phyloP scores from a whole-genome alignment of 139 green algal species.

The Monoraphidium neglectum region DNA sequence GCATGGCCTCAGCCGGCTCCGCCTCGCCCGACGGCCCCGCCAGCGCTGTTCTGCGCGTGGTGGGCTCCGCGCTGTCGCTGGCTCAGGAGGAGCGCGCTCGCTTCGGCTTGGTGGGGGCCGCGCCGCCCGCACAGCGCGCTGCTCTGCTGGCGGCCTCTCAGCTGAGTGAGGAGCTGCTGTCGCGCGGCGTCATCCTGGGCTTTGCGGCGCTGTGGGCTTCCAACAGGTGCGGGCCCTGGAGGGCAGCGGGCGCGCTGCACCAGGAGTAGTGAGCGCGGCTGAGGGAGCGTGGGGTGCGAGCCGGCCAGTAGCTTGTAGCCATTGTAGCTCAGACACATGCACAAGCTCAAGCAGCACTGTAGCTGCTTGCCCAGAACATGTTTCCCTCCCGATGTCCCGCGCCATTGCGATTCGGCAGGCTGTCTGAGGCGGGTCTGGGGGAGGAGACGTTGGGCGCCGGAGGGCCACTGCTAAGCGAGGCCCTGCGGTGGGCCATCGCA shows the following conservation, averaged over 20 bases:
- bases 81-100: conserved; percentile 4
- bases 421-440: not conserved
- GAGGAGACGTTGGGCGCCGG: not conserved
- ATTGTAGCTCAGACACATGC: not conserved
- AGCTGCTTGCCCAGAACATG: not conserved
- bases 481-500: not conserved
- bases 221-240: not conserved
- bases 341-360: not conserved
- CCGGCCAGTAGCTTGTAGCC: not conserved
- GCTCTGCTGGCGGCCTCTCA: conserved; percentile 16
- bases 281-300: too few species aligned
- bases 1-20: not conserved
- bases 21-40: not conserved
- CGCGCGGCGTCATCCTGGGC: conserved; percentile 19
- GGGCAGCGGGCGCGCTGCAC: too few species aligned
- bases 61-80: not conserved
- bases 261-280: too few species aligned
- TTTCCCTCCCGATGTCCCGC: not conserved
- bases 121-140: not conserved
- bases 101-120: conserved; percentile 12
- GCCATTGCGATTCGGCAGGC: not conserved
- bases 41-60: not conserved
- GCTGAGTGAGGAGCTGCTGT: conserved; percentile 26
- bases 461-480: not conserved
- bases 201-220: conserved; percentile 5